phyloP scores from a whole-genome alignment of 2,329 filamentous ascomycete species.

The Pestalotiopsis sp. region DNA sequence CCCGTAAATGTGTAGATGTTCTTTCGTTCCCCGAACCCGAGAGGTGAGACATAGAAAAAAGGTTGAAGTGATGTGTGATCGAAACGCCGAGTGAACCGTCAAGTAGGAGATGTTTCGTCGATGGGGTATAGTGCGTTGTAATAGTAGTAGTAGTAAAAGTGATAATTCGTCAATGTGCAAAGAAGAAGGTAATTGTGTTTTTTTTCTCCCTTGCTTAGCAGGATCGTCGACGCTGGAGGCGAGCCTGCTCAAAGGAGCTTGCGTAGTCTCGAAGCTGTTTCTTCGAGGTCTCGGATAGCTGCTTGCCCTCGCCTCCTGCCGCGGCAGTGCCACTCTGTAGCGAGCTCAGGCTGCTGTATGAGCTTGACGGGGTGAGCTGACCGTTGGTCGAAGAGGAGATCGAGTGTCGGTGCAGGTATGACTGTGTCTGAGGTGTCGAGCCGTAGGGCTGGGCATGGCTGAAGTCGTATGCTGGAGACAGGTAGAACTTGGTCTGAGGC shows the following conservation, averaged over 20 bases:
- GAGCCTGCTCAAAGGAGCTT: conserved; percentile 83
- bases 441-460: conserved; percentile 62
- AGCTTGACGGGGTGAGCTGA: conserved; percentile 71
- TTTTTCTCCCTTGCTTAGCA: conserved; percentile 39
- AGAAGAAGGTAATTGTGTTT: neutral
- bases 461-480: conserved; percentile 78
- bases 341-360: conserved; percentile 82
- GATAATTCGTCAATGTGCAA: neutral
- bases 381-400: conserved; percentile 40
- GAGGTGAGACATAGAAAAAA: conserved; percentile 20
- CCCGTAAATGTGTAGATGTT: conserved; percentile 36
- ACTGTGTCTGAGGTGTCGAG: conserved; percentile 47
- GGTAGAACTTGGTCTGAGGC: conserved; percentile 59
- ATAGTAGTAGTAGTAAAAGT: conserved; percentile 4
- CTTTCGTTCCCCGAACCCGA: conserved; percentile 18
- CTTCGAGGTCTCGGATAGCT: conserved; percentile 75
- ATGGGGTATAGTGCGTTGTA: conserved; percentile 20
- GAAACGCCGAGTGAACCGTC: neutral
- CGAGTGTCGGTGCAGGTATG: conserved; percentile 38
- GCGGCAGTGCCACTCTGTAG: conserved; percentile 65
- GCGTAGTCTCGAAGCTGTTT: conserved; percentile 85
- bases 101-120: conserved; percentile 19
- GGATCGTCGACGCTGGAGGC: conserved; percentile 61
- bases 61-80: neutral
- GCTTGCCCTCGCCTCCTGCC: conserved; percentile 47